phyloP scores from a whole-genome alignment of 202 grass and related monocot genomes.

The Schoenoplectus triqueter region DNA sequence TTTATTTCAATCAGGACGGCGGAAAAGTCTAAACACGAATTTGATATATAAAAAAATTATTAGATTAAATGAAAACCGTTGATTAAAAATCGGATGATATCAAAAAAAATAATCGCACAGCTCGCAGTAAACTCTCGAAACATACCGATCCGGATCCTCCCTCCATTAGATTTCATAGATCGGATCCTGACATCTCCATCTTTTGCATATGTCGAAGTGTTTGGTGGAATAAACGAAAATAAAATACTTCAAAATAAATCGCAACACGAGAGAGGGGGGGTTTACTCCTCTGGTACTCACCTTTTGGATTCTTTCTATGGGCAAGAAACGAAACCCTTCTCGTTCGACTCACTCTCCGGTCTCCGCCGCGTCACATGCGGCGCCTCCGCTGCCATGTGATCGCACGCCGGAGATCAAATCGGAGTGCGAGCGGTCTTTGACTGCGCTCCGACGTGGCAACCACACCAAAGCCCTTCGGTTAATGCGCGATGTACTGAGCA shows the following conservation, averaged over 20 bases:
- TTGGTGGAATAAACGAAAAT: slow-evolving; percentile 29
- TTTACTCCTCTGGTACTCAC: slow-evolving; percentile 27
- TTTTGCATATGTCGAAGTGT: slow-evolving; percentile 16
- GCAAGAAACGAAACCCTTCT: slow-evolving; percentile 83
- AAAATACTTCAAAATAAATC: slow-evolving; percentile 11
- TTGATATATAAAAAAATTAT: too few species aligned
- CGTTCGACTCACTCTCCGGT: slow-evolving; percentile 37
- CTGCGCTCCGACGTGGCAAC: slow-evolving; percentile 58
- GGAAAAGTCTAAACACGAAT: too few species aligned
- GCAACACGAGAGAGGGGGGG: slow-evolving; percentile 11
- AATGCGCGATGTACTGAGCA: slow-evolving; percentile 62
- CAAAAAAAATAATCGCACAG: too few species aligned
- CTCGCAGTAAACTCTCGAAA: too few species aligned
- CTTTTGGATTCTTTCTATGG: slow-evolving; percentile 46
- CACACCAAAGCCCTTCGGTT: slow-evolving; percentile 64
- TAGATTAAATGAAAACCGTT: too few species aligned
- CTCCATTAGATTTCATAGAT: not conserved
- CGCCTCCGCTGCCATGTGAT: slow-evolving; percentile 36
- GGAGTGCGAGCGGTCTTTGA: slow-evolving; percentile 46
- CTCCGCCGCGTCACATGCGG: not conserved
- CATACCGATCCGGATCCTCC: not conserved
- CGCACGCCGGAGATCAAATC: slow-evolving; percentile 43
- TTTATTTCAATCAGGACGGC: too few species aligned
- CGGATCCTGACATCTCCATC: slow-evolving; percentile 18
- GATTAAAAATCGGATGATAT: too few species aligned